Evolutionary conservation across 2,329 filamentous ascomycete genomes (phyloP).

Genomic region (Escovopsis sp.): DNA sequence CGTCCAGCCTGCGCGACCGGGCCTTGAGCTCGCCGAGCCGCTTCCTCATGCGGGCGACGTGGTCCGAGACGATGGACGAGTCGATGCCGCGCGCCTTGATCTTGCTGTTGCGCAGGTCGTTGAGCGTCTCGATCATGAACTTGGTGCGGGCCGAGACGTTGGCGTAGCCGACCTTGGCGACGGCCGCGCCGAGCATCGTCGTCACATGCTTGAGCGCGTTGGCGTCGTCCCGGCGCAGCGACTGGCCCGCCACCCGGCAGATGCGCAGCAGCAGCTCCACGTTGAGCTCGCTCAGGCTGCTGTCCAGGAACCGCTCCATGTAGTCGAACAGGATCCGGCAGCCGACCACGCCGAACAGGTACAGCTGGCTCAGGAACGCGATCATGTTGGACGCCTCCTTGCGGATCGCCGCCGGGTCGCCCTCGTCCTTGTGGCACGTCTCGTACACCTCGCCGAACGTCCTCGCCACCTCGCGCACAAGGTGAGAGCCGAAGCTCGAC

Average conservation of each 20-base stretch:
- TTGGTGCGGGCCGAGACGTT: conserved; percentile 76
- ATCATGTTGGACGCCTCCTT: conserved; percentile 52
- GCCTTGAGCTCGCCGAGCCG: conserved; percentile 61
- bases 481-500: conserved; percentile 75
- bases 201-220: conserved; percentile 81
- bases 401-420: conserved; percentile 22
- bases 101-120: conserved; percentile 86
- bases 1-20: conserved; percentile 42
- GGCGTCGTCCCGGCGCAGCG: conserved; percentile 78
- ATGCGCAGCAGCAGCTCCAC: conserved; percentile 78
- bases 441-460: conserved; percentile 55
- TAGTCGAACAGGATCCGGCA: conserved; percentile 82
- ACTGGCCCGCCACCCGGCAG: conserved; percentile 65
- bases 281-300: conserved; percentile 69
- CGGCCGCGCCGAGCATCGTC: conserved; percentile 56
- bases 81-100: conserved; percentile 60
- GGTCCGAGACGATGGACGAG: conserved; percentile 60
- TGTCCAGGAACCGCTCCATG: conserved; percentile 56
- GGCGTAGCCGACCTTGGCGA: conserved; percentile 49
- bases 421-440: conserved; percentile 21
- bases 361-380: conserved; percentile 70
- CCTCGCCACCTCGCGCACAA: conserved; percentile 64
- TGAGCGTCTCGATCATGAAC: conserved; percentile 96
- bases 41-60: conserved; percentile 80
- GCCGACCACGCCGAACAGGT: conserved; percentile 79